Evolutionary conservation across 1,284 basidiomycete genomes (phyloP), one percentile per base, ranked within the genome.

Genomic region (Mrakiaceae sp.): DNA sequence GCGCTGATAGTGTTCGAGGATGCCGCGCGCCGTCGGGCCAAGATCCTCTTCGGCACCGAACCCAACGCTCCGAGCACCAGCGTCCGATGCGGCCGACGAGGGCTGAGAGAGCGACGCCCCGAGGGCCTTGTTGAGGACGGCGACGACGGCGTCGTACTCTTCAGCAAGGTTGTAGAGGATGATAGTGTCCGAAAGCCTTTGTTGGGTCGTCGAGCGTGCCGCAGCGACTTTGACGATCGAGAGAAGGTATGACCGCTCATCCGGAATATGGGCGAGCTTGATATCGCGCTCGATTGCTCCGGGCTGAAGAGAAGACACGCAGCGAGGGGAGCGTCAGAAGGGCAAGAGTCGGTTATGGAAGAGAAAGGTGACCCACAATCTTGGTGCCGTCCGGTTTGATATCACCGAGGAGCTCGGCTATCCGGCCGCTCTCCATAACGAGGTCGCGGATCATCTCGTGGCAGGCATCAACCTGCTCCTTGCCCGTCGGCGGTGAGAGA

Each of bases 111-210:
- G 80, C 0, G 87, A 87, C 71, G 87, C 87, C n/a, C 93, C 92
- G 0, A 99, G 81, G 3, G 92, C 89, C 64, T 86, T 85, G 53
- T 91, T 92, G 54, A 98, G 85, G 66, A 90, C 91, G 7, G 84
- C 81, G 51, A 98, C 83, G 58, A 98, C 95, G 44, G 87, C 90
- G 60, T 85, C 80, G 74, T 94, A 93, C 68, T 96, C 90, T 50
- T 90, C 89, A 0, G 94, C 92, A 49, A 98, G 84, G 77, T 98
- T 95, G 79, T 92, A 98, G 57, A 99, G 79, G 74, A 95, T 88
- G 77, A 98, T 93, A 2, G 93, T 92, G 74, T 98, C 92, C 5
- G 87, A 82, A 54, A 89, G 85, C 44, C 88, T 87, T 60, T 79
- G 76, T 68, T 82, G 81, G 58, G 84, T 75, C 82, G 87, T 65